These are phyloP conservation scores for Aspergillus novoparasiticus DNA, from an alignment of 2,329 filamentous ascomycete species.

Conservation along the genomic window DNA sequence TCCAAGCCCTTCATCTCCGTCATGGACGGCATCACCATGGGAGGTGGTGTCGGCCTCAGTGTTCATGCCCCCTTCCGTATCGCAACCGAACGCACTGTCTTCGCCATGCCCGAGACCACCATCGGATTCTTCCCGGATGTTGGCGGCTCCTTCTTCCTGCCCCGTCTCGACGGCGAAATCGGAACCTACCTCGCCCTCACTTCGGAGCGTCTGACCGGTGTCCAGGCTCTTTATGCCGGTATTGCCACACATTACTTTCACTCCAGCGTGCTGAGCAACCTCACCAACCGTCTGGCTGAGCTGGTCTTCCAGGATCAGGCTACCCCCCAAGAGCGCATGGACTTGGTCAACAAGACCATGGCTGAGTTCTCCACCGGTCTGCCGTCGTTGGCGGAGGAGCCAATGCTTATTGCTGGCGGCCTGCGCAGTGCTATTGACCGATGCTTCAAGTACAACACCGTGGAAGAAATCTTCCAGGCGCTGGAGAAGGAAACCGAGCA, in stretches of 20 bases:
- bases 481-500: constrained; percentile 60
- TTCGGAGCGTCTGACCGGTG: constrained; percentile 77
- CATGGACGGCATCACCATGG: constrained; percentile 99
- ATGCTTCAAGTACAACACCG: constrained; percentile 69
- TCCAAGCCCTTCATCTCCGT: constrained; percentile 89
- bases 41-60: constrained; percentile 90
- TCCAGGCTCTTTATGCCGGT: constrained; percentile 85
- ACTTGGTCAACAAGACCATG: constrained; percentile 80
- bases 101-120: constrained; percentile 97
- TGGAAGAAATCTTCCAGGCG: constrained; percentile 71
- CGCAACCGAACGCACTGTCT: constrained; percentile 91
- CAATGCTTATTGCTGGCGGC: constrained; percentile 67
- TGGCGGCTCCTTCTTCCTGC: constrained; percentile 92
- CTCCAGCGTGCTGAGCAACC: constrained; percentile 77
- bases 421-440: constrained; percentile 82
- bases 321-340: constrained; percentile 62
- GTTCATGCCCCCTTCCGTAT: constrained; percentile 95
- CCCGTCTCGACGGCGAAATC: constrained; percentile 79
- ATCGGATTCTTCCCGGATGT: constrained; percentile 99
- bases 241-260: constrained; percentile 96
- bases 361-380: constrained; percentile 89
- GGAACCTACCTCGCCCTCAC: constrained; percentile 94
- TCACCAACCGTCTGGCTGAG: constrained; percentile 86
- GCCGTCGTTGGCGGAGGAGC: constrained; percentile 63
- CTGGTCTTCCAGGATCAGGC: constrained; percentile 83